These are phyloP conservation scores for Cercospora beticola DNA, from an alignment of 2,329 filamentous ascomycete species.

Conservation along the genomic window DNA sequence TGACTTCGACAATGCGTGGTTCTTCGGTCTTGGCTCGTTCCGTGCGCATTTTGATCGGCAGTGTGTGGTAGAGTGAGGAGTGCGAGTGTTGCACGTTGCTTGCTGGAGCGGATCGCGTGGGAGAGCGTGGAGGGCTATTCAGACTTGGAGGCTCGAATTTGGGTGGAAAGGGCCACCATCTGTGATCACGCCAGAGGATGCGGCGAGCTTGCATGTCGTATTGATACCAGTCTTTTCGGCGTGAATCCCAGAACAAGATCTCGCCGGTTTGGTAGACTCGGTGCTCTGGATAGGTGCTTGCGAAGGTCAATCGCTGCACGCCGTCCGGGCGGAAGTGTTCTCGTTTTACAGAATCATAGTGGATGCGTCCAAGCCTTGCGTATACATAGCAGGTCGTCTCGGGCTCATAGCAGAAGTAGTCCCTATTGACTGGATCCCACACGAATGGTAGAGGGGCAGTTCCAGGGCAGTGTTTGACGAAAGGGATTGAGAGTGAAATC, in stretches of 20 bases:
- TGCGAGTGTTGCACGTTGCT: neutral
- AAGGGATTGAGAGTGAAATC: neutral
- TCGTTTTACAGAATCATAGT: conserved; percentile 17
- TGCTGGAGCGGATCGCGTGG: neutral
- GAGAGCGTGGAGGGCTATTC: neutral
- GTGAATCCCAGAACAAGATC: conserved; percentile 16
- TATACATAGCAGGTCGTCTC: conserved; percentile 19
- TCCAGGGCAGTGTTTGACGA: conserved; percentile 3
- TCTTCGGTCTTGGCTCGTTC: conserved; percentile 9
- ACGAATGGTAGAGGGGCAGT: conserved; percentile 15
- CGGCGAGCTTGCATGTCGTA: conserved; percentile 16
- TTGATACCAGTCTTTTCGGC: conserved; percentile 15
- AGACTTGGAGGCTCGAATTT: conserved; percentile 13
- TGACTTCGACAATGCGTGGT: conserved; percentile 11
- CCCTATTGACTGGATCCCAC: conserved; percentile 13
- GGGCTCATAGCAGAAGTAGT: conserved; percentile 20
- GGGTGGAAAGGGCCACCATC: conserved; percentile 19
- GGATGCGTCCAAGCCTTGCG: conserved; percentile 14
- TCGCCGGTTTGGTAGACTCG: conserved; percentile 18
- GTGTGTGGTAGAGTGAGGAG: neutral
- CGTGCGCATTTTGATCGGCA: neutral
- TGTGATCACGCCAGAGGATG: conserved; percentile 15
- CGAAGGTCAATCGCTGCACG: conserved; percentile 9
- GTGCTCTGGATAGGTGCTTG: conserved; percentile 13
- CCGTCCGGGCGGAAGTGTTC: conserved; percentile 17